Evolutionary conservation across 805 yeast species (phyloP).

Genomic region (Metschnikowia arizonensis): DNA sequence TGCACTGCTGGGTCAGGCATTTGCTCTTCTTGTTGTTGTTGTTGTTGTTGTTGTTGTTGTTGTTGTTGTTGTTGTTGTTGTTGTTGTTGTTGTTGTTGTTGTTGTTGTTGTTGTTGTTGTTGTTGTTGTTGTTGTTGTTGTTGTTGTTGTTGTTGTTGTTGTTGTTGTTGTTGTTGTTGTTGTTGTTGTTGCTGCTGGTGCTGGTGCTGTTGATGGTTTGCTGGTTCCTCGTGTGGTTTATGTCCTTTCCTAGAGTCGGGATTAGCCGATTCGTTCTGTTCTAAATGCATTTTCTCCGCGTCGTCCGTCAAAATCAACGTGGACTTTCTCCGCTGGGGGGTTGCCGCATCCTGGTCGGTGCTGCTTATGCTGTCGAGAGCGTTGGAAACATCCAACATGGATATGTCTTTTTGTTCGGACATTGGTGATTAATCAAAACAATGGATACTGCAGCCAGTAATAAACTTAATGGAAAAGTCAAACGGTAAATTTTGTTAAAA

Average conservation of each 20-base stretch:
- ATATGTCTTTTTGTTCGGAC: constrained; percentile 31
- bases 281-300: constrained; percentile 44
- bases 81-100: not conserved
- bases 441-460: not conserved
- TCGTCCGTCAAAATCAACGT: constrained; percentile 69
- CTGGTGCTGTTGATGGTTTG: not conserved
- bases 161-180: not conserved
- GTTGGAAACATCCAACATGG: constrained; percentile 42
- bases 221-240: not conserved
- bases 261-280: constrained; percentile 21
- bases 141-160: too few relatives aligned
- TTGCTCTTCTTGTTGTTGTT: constrained; percentile 8
- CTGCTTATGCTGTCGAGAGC: constrained; percentile 21
- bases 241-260: not conserved
- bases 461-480: not conserved
- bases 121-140: too few relatives aligned
- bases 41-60: constrained; percentile 10
- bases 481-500: too few relatives aligned
- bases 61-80: constrained; percentile 3
- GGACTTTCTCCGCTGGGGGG: constrained; percentile 55
- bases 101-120: not conserved
- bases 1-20: constrained; percentile 28
- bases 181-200: constrained; percentile 1
- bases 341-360: constrained; percentile 10
- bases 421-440: constrained; percentile 2